Base-by-base conservation (phyloP, 768 basidiomycete genomes). In the Mycena chlorophos region DNA sequence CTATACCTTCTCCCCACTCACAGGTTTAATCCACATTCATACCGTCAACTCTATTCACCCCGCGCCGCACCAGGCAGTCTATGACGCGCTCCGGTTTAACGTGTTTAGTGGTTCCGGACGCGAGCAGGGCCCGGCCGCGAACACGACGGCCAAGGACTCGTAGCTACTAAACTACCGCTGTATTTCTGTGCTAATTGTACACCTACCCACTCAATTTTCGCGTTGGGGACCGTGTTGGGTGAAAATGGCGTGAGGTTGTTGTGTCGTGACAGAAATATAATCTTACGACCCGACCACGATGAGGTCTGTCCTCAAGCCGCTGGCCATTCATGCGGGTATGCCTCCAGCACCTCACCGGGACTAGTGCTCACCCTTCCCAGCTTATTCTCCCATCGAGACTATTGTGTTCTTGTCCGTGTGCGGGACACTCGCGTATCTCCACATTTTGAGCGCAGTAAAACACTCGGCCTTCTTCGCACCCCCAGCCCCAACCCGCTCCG, bases 341-440 rank as follows among this genome's bases (percentile, higher is more conserved):
- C 34, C n/a, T n/a, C 34, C n/a, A 10, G 34, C 34, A 37, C 34
- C 12, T 37, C 34, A n/a, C n/a, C n/a, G 34, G 12, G n/a, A 10
- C 12, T n/a, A n/a, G 34, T n/a, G 10, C 34, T 37, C 34, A 10
- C n/a, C 12, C 34, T 37, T 37, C n/a, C 10, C 34, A 42, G 87
- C 87, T 13, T 84, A 84, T 69, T 85, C 78, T 4, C 90, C 90
- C 46, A 91, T 92, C 59, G 95, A 98, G 67, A 89, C 89, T 5
- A 93, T 97, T 60, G 94, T 98, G 53, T 84, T 86, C 69, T 89
- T 92, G 76, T 91, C 87, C 70, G 84, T 94, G 65, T 69, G 94
- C 56, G 89, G 91, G 22, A 98, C 97, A 0, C 82, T 98, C 50
- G 89, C 92, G 46, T 98, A 98, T 72, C 97, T 98, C 71, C 94